Base-by-base conservation (phyloP, 2,329 filamentous ascomycete genomes). In the Cladorrhinum sp. region DNA sequence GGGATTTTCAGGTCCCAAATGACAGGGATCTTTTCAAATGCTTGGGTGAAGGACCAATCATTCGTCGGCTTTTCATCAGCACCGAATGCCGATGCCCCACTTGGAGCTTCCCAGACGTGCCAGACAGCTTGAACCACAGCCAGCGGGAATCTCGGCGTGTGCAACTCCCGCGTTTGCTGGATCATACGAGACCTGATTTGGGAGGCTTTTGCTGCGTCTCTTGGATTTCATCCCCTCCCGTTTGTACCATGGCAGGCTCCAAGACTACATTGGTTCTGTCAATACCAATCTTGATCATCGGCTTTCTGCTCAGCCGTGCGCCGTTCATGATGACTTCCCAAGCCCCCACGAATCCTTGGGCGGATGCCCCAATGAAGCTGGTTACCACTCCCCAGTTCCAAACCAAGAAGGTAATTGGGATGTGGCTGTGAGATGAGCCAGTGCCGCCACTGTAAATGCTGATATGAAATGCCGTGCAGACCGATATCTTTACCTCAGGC, bases 401-500 rank as follows among this genome's bases (percentile, higher is more conserved):
- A 67, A 82, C 80, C 2, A 78, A 80, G 62, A 81, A 81, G n/a
- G n/a, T n/a, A n/a, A n/a, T n/a, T n/a, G n/a, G n/a, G n/a, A n/a
- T n/a, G n/a, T n/a, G n/a, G n/a, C n/a, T n/a, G n/a, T n/a, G n/a
- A n/a, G n/a, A n/a, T n/a, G n/a, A n/a, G n/a, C n/a, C n/a, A n/a
- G n/a, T n/a, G n/a, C n/a, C n/a, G n/a, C n/a, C n/a, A n/a, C n/a
- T n/a, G n/a, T n/a, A n/a, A n/a, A n/a, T n/a, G n/a, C n/a, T n/a
- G n/a, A n/a, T n/a, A n/a, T n/a, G n/a, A n/a, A n/a, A n/a, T n/a
- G n/a, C n/a, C n/a, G n/a, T n/a, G n/a, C n/a, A n/a, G 80, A 80
- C 80, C 39, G 83, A 86, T 67, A 76, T 85, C 65, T 86, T 86
- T 71, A 84, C 82, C 1, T 78, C 77, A 0, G 82, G 82, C 21